Percentiles rank a stretch among this genome's conserved stretches.
Evolutionary conservation across 257 asterid species (phyloP).

Genomic region (Petunia secreta): DNA sequence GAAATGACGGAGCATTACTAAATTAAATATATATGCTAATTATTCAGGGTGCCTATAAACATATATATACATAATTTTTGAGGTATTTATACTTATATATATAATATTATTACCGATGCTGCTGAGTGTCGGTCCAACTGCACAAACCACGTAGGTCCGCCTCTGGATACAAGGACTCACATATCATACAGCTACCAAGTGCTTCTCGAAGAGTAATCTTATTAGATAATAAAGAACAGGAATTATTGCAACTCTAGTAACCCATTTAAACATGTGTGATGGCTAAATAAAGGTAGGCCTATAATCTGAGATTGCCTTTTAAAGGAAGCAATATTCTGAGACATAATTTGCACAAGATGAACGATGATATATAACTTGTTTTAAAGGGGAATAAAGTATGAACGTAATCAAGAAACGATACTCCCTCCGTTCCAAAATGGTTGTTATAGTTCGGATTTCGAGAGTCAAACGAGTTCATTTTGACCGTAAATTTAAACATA

Average conservation of each 20-base stretch:
- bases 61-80: too few relatives aligned
- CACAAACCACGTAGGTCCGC: too few relatives aligned
- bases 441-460: too few relatives aligned
- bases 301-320: not conserved
- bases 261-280: constrained; percentile 20
- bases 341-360: not conserved
- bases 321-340: not conserved
- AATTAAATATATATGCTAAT: too few relatives aligned
- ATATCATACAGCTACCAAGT: not conserved
- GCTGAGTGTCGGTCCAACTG: too few relatives aligned
- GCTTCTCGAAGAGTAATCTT: not conserved
- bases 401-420: constrained; percentile 13
- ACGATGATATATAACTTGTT: not conserved
- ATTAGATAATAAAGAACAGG: not conserved
- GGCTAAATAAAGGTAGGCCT: not conserved
- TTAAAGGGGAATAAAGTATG: not conserved
- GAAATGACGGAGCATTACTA: too few relatives aligned
- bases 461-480: too few relatives aligned
- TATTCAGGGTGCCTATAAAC: too few relatives aligned
- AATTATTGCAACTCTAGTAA: not conserved
- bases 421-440: too few relatives aligned
- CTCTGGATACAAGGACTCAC: not conserved
- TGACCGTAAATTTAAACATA: too few relatives aligned
- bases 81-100: too few relatives aligned
- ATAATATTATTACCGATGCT: too few relatives aligned